Conservation (phyloP, 2,329 filamentous ascomycete species). For the Calonectria ilicicola region DNA sequence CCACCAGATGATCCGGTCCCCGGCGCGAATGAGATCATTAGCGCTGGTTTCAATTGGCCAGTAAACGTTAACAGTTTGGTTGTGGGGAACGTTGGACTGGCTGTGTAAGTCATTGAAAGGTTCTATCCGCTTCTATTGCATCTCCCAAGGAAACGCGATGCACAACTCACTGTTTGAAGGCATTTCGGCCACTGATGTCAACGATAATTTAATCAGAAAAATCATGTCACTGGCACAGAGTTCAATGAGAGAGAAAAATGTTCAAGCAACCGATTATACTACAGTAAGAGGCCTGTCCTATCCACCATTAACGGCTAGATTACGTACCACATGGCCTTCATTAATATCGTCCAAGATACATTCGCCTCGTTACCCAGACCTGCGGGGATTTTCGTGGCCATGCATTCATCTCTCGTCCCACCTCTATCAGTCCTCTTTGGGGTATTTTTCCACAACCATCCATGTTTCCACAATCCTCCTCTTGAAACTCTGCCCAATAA, state of each 20-base stretch:
- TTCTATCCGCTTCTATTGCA: constrained; percentile 5
- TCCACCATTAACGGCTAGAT: constrained; percentile 8
- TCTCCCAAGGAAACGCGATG: neutral
- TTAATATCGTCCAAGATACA: constrained; percentile 19
- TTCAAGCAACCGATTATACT: constrained; percentile 13
- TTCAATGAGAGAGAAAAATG: neutral
- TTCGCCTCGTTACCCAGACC: constrained; percentile 17
- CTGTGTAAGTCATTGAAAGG: neutral
- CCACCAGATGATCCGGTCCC: constrained; percentile 38
- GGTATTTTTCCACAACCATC: constrained; percentile 22
- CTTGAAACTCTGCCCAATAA: neutral
- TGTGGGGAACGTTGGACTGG: neutral
- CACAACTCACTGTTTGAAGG: neutral
- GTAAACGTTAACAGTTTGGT: neutral
- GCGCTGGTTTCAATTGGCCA: constrained; percentile 22
- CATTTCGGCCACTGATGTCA: neutral
- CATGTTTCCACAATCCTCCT: neutral
- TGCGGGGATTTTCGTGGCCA: constrained; percentile 17
- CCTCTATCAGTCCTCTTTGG: constrained; percentile 17
- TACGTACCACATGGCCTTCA: constrained; percentile 8
- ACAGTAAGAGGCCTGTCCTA: constrained; percentile 4
- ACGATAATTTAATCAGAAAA: neutral
- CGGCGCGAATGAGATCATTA: constrained; percentile 12
- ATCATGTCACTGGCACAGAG: neutral
- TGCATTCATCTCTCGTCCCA: constrained; percentile 14